These are phyloP conservation scores for Amaranthus cruentus DNA, from an alignment of 148 eudicot species.

Conservation along the genomic window DNA sequence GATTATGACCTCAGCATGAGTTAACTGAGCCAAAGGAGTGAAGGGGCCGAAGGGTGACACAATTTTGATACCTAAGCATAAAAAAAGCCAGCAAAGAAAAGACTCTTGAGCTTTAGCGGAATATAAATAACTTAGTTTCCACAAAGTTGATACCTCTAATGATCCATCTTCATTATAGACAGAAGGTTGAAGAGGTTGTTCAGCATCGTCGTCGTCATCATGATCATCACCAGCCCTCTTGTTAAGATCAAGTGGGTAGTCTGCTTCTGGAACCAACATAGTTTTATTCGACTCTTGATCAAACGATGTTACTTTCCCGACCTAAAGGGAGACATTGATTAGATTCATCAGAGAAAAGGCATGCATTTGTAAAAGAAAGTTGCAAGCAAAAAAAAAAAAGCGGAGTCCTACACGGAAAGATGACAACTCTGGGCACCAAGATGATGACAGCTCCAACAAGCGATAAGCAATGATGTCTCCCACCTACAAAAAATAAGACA, in stretches of 20 bases:
- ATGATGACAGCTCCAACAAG: slow-evolving; percentile 69
- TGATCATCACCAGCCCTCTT: slow-evolving; percentile 28
- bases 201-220: slow-evolving; percentile 47
- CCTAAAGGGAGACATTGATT: slow-evolving; percentile 30
- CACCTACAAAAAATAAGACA: slow-evolving; percentile 40
- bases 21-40: too few relatives aligned
- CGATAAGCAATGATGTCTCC: slow-evolving; percentile 91
- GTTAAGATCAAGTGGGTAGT: slow-evolving; percentile 53
- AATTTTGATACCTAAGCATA: neutral
- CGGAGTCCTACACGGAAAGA: slow-evolving; percentile 42
- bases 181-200: slow-evolving; percentile 41
- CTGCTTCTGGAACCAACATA: slow-evolving; percentile 58
- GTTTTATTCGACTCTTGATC: slow-evolving; percentile 41
- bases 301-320: slow-evolving; percentile 57
- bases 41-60: neutral
- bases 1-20: too few relatives aligned
- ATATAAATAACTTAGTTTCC: neutral
- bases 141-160: slow-evolving; percentile 56
- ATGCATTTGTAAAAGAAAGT: neutral
- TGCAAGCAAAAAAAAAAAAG: neutral
- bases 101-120: neutral
- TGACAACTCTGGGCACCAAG: slow-evolving; percentile 82
- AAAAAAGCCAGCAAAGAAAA: neutral
- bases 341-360: neutral
- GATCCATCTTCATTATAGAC: slow-evolving; percentile 85